Conservation (phyloP, 768 basidiomycete genomes). For the Mycena galericulata region DNA sequence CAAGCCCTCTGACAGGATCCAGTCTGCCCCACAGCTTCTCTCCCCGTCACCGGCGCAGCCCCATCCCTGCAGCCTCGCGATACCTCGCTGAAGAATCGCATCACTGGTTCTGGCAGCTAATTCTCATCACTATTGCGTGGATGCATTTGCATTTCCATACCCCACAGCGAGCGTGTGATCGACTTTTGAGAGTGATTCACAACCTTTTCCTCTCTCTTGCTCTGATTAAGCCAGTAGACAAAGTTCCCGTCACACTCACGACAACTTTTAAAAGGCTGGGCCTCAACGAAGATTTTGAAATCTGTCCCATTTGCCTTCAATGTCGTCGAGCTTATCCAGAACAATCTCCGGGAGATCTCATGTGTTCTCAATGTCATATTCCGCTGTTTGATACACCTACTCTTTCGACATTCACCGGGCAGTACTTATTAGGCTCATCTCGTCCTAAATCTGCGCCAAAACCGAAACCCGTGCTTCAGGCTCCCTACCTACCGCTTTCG, state of each 20-base stretch:
- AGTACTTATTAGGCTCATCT: background rate
- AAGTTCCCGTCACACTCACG: slow-evolving; percentile 3
- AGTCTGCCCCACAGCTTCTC: too few relatives aligned
- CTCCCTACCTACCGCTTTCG: background rate
- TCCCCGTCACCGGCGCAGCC: too few relatives aligned
- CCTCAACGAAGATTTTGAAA: background rate
- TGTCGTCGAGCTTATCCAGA: slow-evolving; percentile 7
- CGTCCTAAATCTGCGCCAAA: background rate
- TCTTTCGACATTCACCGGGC: background rate
- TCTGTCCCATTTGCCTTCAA: background rate
- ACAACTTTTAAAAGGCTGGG: slow-evolving; percentile 11
- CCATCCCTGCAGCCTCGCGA: too few relatives aligned
- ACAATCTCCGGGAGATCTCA: background rate
- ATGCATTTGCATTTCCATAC: slow-evolving; percentile 14
- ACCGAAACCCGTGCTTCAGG: background rate
- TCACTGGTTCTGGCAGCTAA: slow-evolving; percentile 15
- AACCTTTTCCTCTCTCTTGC: background rate
- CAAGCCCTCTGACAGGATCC: too few relatives aligned
- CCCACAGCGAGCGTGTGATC: background rate
- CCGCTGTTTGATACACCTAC: slow-evolving; percentile 4
- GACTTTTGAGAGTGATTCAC: background rate
- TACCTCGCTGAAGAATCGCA: slow-evolving; percentile 1
- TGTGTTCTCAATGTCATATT: background rate
- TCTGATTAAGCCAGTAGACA: background rate
- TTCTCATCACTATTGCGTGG: slow-evolving; percentile 1